Conservation (phyloP, 169 alveolate genomes). For the Eimeria tenella region DNA sequence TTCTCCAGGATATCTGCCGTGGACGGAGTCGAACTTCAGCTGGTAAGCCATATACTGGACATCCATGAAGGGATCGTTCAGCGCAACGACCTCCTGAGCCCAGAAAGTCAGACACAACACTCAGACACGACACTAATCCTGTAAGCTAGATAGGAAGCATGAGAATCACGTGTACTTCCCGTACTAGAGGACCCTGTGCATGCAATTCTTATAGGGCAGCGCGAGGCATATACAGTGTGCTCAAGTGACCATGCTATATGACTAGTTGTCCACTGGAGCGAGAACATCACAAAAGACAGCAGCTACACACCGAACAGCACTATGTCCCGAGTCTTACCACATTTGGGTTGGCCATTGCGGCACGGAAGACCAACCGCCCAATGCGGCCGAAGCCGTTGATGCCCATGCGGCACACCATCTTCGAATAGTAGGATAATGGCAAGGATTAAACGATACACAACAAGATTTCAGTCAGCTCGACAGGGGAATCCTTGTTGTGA, state of each 20-base stretch:
- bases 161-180: too few relatives aligned
- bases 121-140: neutral
- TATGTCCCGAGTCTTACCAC: constrained; percentile 81
- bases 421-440: neutral
- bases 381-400: constrained; percentile 99
- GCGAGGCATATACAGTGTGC: too few relatives aligned
- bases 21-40: constrained; percentile 98
- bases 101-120: neutral
- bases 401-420: constrained; percentile 95
- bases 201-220: too few relatives aligned
- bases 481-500: neutral
- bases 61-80: constrained; percentile 99
- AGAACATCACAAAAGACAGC: neutral
- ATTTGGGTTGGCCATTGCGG: constrained; percentile 90
- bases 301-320: neutral
- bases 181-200: too few relatives aligned
- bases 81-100: constrained; percentile 93
- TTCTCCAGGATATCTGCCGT: constrained; percentile 93
- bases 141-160: too few relatives aligned
- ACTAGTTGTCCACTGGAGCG: too few relatives aligned
- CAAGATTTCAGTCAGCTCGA: neutral
- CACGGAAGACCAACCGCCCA: constrained; percentile 99
- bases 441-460: neutral
- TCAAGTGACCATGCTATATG: too few relatives aligned
- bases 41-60: constrained; percentile 96